phyloP scores from a whole-genome alignment of 179 eudicot species.

The Beta lomatogona region DNA sequence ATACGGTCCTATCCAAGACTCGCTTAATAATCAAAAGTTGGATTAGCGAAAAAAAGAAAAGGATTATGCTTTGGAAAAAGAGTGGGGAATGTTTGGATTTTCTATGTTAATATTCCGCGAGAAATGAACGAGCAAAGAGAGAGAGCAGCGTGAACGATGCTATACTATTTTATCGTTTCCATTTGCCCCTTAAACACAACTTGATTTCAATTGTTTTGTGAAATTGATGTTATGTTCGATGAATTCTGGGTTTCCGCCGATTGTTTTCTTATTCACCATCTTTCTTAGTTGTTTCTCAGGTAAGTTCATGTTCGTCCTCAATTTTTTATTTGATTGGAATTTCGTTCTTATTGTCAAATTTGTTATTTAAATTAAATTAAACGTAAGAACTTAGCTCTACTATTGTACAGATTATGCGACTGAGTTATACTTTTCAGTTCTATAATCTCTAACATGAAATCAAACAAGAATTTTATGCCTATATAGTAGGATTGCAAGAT shows the following conservation, averaged over 20 bases:
- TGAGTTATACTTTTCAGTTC: neutral
- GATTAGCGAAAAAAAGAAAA: too few species aligned
- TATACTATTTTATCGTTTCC: neutral
- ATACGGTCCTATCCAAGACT: too few species aligned
- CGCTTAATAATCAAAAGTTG: too few species aligned
- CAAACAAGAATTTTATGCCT: neutral
- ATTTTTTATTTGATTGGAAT: neutral
- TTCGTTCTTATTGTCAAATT: neutral
- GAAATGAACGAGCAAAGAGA: too few species aligned
- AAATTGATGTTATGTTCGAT: conserved; percentile 29
- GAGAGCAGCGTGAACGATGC: too few species aligned
- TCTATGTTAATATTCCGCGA: too few species aligned
- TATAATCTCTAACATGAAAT: neutral
- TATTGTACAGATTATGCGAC: neutral
- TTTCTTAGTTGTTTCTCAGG: conserved; percentile 41
- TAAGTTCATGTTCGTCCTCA: neutral
- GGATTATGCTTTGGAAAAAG: too few species aligned
- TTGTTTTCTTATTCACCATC: conserved; percentile 8
- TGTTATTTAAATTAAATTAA: neutral
- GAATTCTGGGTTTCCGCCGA: conserved; percentile 23
- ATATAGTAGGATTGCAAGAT: neutral
- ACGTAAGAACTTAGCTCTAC: neutral
- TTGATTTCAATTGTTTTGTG: neutral
- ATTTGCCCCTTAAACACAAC: neutral
- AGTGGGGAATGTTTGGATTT: too few species aligned